Conservation (phyloP, 106 monocot genomes). For the Alisma plantagoaquatica region DNA sequence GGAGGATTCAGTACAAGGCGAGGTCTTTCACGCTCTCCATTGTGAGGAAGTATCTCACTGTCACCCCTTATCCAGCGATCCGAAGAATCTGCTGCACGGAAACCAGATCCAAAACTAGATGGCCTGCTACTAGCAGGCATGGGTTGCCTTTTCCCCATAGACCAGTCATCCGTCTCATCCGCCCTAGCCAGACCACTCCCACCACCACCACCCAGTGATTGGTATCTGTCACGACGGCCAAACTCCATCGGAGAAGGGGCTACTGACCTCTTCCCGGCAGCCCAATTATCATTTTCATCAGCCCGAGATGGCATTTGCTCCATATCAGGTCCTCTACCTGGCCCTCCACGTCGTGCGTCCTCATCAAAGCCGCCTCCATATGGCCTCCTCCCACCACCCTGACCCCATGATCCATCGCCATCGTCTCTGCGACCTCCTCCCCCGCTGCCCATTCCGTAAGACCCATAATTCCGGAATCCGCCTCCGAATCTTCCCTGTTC, state of each 20-base stretch:
- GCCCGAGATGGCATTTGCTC: slow-evolving; percentile 62
- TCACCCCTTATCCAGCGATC: slow-evolving; percentile 58
- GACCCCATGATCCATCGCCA: slow-evolving; percentile 11
- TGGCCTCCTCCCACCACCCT: slow-evolving; percentile 16
- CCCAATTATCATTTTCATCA: slow-evolving; percentile 88
- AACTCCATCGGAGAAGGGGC: slow-evolving; percentile 17
- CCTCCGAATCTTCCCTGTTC: slow-evolving; percentile 50
- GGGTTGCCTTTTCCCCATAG: slow-evolving; percentile 44
- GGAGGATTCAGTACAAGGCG: slow-evolving; percentile 65
- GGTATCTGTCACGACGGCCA: slow-evolving; percentile 36
- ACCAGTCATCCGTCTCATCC: slow-evolving; percentile 68
- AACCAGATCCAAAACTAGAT: slow-evolving; percentile 54
- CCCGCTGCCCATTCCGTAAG: slow-evolving; percentile 26
- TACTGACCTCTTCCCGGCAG: slow-evolving; percentile 44
- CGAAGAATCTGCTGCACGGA: slow-evolving; percentile 35
- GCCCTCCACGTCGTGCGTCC: slow-evolving; percentile 26
- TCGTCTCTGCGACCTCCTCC: slow-evolving; percentile 20
- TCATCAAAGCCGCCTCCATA: slow-evolving; percentile 50
- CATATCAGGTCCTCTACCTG: slow-evolving; percentile 23
- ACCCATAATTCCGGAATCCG: slow-evolving; percentile 41
- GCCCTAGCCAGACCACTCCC: slow-evolving; percentile 32
- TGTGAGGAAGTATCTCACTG: slow-evolving; percentile 2
- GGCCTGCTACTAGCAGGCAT: slow-evolving; percentile 8
- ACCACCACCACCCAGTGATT: slow-evolving; percentile 30
- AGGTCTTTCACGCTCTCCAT: slow-evolving; percentile 53